Evolutionary conservation across 352 stramenopile genomes (phyloP).

Genomic region (Pythium pectinolyticum): DNA sequence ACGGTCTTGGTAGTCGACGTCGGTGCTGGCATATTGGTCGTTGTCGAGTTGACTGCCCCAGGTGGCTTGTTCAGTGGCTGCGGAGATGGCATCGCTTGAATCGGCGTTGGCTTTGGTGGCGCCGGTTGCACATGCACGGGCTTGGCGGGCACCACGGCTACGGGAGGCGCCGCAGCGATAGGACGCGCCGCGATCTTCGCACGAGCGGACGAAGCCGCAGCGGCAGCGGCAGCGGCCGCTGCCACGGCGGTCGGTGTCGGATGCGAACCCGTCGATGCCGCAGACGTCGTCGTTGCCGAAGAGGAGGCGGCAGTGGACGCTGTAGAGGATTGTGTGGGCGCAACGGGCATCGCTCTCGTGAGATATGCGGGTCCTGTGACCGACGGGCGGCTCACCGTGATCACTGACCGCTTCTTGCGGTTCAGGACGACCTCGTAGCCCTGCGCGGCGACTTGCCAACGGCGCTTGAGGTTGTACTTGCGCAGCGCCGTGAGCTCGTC

Average conservation of each 20-base stretch:
- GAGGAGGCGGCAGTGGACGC: background rate
- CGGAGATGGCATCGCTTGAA: background rate
- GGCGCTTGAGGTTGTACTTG: constrained; percentile 67
- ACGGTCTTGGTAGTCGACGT: background rate
- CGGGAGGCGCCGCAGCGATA: constrained; percentile 1
- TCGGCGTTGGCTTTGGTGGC: constrained; percentile 3
- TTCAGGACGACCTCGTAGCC: constrained; percentile 79
- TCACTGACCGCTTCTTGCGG: constrained; percentile 56
- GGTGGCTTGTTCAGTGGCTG: background rate
- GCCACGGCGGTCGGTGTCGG: background rate
- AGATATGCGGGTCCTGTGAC: constrained; percentile 25
- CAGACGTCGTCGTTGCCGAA: background rate
- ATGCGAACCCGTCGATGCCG: background rate
- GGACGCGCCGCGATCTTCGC: constrained; percentile 8
- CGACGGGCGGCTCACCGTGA: constrained; percentile 21
- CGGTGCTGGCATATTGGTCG: constrained; percentile 4
- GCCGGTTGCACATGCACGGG: constrained; percentile 7
- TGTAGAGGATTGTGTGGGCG: constrained; percentile 5
- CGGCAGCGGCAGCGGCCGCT: background rate
- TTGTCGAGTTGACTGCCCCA: background rate
- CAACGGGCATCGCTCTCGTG: constrained; percentile 9
- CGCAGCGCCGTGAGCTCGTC: constrained; percentile 50
- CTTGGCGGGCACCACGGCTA: constrained; percentile 10
- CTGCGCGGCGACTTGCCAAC: constrained; percentile 53
- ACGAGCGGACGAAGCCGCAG: background rate